Evolutionary conservation across 139 green algal genomes (phyloP), one percentile per base, ranked within the genome.

Genomic region (Axilococcus clingmanii): DNA sequence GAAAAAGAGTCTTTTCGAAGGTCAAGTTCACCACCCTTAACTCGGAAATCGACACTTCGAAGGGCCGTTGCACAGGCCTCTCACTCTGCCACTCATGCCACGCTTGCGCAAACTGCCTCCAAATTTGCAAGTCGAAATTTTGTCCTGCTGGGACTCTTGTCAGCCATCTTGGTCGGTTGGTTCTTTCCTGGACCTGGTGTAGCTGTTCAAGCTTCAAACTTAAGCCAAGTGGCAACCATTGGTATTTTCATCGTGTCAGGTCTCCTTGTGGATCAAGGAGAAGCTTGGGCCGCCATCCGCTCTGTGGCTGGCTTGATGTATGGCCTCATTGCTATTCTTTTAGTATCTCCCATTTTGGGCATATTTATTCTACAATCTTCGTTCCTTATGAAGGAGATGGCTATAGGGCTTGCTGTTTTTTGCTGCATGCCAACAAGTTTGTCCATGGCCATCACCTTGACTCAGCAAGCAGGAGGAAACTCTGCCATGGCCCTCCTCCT

Each of bases 401-500:
- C 59, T 0, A 42, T 82, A 29, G 80, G 80, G 2, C 61, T 86
- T 32, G 68, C 77, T 1, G 65, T 88, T 15, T 88, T 86, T 52
- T 75, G 61, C 61, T 83, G 71, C 59, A 77, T 88, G 70, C 80
- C 80, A 16, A 88, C 77, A 22, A 74, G 74, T 0, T 69, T 88
- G 3, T 83, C 75, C 15, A 61, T 56, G 2, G 64, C 55, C 4
- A 55, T 82, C 4, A 55, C 69, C 1, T 58, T 85, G 7, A 76
- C 69, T 5, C 54, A 80, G 59, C 63, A 65, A 0, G 63, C 68
- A 8, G 65, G 65, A 7, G 82, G 77, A 30, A 89, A 91, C 46
- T 57, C 70, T 0, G 83, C 77, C 1, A 64, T 94, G 14, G 81
- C 84, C 6, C 66, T 94, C 47, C 52, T 90, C 35, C 69, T 92